Evolutionary conservation across 306 rosid genomes (phyloP), one percentile per base, ranked within the genome.

Genomic region (Clitoria ternatea): DNA sequence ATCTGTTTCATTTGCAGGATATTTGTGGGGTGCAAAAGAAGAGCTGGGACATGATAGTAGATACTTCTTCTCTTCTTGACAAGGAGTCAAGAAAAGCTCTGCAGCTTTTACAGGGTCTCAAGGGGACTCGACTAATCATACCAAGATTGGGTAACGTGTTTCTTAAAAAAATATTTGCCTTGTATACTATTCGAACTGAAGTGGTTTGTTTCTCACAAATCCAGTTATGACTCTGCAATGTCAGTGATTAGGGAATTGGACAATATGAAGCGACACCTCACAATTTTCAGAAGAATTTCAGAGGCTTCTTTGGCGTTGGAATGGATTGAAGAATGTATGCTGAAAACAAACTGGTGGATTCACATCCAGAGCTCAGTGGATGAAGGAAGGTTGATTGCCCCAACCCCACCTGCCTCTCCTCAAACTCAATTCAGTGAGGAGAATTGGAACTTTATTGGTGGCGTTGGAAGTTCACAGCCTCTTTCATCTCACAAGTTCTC

Each of bases 261-360:
- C 57, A 68, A 65, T 42, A 72, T 85, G 86, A 85, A 74, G 80
- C 65, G 43, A 19, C 76, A 66, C 1, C 66, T 82, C 22, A 67
- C 88, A 40, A 69, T 88, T 17, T 85, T 88, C 29, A 77, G 82
- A 75, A 88, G 85, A 78, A 78, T 59, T 43, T 71, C 89, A 27
- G 85, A 86, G 76, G 90, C 92, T 37, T 77, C 86, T 70, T 80
- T 79, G 80, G 85, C 73, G 1, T 83, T 88, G 59, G 84, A 88
- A 76, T 91, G 96, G 97, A 86, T 91, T 20, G 88, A 91, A 74
- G 86, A 88, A 29, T 86, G 92, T 50, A 75, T 83, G 87, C 63
- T 50, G 64, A 76, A 83, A 76, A 75, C 85, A 60, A 83, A 60
- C 10, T 80, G 89, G 89, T 91, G 95, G 95, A 85, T 90, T 82